phyloP scores from a whole-genome alignment of 352 stramenopile species.

The Phytophthora pluvialis region DNA sequence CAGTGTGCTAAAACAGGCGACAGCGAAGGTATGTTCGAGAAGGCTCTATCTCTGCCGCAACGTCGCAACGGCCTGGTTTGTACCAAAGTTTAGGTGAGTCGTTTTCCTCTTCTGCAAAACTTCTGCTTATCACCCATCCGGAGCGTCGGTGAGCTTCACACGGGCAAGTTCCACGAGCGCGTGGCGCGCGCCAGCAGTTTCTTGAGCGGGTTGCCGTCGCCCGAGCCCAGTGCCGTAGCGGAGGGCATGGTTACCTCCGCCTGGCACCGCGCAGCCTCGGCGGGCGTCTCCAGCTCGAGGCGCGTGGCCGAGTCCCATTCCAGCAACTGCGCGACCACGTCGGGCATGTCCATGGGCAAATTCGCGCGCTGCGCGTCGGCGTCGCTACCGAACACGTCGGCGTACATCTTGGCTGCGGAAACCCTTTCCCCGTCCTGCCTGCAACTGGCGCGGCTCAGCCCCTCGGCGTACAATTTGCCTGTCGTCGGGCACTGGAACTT shows the following conservation, averaged over 20 bases:
- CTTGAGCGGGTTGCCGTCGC: constrained; percentile 7
- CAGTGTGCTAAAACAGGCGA: constrained; percentile 38
- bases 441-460: constrained; percentile 48
- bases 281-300: constrained; percentile 34
- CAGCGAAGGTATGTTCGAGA: constrained; percentile 30
- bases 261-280: constrained; percentile 23
- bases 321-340: constrained; percentile 50
- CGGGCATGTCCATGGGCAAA: constrained; percentile 43
- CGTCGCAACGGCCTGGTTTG: constrained; percentile 2
- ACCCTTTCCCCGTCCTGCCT: constrained; percentile 24
- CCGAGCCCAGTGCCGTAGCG: not conserved
- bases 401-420: constrained; percentile 36
- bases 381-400: constrained; percentile 35
- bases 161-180: constrained; percentile 44
- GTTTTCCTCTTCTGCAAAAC: constrained; percentile 18
- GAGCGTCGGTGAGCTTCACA: constrained; percentile 22
- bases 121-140: constrained; percentile 11
- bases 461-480: constrained; percentile 66
- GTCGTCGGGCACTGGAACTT: constrained; percentile 67
- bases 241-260: constrained; percentile 19
- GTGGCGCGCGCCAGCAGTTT: constrained; percentile 31
- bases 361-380: constrained; percentile 9
- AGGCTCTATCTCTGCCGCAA: constrained; percentile 15
- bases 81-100: constrained; percentile 3
- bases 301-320: constrained; percentile 46